phyloP scores from a whole-genome alignment of 2,329 filamentous ascomycete genomes.

The Neoarthrinium moseri region DNA sequence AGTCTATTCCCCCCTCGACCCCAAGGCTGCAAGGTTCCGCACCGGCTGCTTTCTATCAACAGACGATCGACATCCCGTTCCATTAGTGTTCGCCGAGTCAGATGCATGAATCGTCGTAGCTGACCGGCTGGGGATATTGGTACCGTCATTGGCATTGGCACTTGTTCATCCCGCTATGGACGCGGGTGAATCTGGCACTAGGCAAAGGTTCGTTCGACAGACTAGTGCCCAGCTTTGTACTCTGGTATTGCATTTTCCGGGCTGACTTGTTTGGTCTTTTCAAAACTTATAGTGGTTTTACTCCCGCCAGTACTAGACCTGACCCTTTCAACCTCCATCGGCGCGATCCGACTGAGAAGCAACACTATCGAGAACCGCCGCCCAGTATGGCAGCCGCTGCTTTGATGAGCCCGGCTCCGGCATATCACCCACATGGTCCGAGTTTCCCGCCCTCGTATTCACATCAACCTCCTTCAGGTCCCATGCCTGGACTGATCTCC shows the following conservation, averaged over 20 bases:
- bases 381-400: constrained; percentile 30
- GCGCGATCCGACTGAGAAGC: constrained; percentile 21
- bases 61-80: constrained; percentile 8
- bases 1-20: too few species aligned
- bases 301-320: constrained; percentile 25
- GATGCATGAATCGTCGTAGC: constrained; percentile 30
- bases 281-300: constrained; percentile 25
- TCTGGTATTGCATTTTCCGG: neutral
- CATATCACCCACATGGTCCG: constrained; percentile 26
- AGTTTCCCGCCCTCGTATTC: constrained; percentile 11
- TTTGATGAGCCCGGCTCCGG: constrained; percentile 29
- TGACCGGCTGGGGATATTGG: constrained; percentile 29
- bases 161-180: constrained; percentile 32
- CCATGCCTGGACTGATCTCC: constrained; percentile 25
- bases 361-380: constrained; percentile 18
- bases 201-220: constrained; percentile 31
- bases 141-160: constrained; percentile 28
- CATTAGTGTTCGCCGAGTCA: constrained; percentile 20
- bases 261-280: neutral
- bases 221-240: neutral
- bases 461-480: constrained; percentile 21
- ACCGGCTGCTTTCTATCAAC: constrained; percentile 9
- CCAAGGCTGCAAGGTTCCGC: constrained; percentile 10
- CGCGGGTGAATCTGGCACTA: constrained; percentile 33
- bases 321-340: constrained; percentile 24